Conservation (phyloP, 2,329 filamentous ascomycete species). For the Drechslerella dactyloides region DNA sequence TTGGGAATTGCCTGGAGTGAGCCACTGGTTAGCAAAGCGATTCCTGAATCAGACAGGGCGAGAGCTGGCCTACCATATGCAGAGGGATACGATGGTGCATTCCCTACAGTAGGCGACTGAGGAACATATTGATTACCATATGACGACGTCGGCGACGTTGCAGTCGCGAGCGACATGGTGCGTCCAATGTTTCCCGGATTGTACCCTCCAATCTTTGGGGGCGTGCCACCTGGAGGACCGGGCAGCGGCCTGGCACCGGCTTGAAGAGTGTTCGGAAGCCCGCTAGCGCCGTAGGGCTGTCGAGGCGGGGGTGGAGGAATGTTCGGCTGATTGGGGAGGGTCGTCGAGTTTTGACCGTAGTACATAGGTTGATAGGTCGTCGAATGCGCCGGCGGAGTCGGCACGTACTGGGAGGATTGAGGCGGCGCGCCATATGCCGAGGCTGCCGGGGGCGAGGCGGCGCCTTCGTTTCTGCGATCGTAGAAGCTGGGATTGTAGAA, state of each 20-base stretch:
- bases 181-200: slow-evolving; percentile 41
- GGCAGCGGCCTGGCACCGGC: slow-evolving; percentile 34
- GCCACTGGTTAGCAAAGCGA: background rate
- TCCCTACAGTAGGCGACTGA: slow-evolving; percentile 44
- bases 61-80: slow-evolving; percentile 28
- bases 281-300: slow-evolving; percentile 37
- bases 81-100: slow-evolving; percentile 34
- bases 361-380: slow-evolving; percentile 47
- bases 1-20: slow-evolving; percentile 32
- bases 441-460: slow-evolving; percentile 48
- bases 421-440: slow-evolving; percentile 45
- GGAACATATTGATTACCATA: slow-evolving; percentile 40
- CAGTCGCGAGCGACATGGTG: slow-evolving; percentile 38
- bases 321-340: slow-evolving; percentile 45
- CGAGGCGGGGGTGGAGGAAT: slow-evolving; percentile 48
- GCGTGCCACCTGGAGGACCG: slow-evolving; percentile 25
- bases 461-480: slow-evolving; percentile 50
- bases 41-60: background rate
- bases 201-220: slow-evolving; percentile 43
- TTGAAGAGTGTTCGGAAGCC: slow-evolving; percentile 27
- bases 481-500: slow-evolving; percentile 51
- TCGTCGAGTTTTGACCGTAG: slow-evolving; percentile 41
- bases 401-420: slow-evolving; percentile 45
- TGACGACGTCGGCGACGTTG: slow-evolving; percentile 24
- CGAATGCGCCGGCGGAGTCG: slow-evolving; percentile 49